Percentiles rank a stretch among this genome's conserved stretches.
Conservation (phyloP, 2,329 filamentous ascomycete genomes). For the Penicillium occitanis region DNA sequence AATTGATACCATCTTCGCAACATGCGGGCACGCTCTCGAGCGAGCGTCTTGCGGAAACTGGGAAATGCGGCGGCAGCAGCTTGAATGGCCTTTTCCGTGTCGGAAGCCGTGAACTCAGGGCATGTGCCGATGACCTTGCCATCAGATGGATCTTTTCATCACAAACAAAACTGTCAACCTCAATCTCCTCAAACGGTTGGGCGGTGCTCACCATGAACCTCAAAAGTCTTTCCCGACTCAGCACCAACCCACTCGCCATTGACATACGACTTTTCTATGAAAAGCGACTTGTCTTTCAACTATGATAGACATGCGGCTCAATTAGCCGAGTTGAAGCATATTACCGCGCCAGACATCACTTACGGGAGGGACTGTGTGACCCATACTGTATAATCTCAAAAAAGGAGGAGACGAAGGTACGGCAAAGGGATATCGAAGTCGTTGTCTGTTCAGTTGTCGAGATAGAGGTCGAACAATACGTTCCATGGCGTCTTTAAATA, state of each 20-base stretch:
- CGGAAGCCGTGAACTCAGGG: conserved; percentile 74
- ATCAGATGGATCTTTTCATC: conserved; percentile 70
- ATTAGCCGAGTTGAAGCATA: neutral
- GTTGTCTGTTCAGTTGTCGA: conserved; percentile 38
- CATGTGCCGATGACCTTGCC: conserved; percentile 77
- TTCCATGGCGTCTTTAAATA: conserved; percentile 31
- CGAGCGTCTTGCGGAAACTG: conserved; percentile 60
- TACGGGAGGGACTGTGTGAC: conserved; percentile 43
- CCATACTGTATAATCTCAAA: conserved; percentile 43
- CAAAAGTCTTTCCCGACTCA: conserved; percentile 85
- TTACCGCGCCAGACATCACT: conserved; percentile 19
- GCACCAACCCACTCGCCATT: conserved; percentile 91
- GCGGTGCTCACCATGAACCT: conserved; percentile 64
- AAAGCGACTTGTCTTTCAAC: conserved; percentile 76
- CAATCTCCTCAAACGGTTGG: neutral
- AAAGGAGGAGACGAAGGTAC: conserved; percentile 33
- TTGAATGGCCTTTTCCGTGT: conserved; percentile 77
- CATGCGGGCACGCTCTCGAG: conserved; percentile 60
- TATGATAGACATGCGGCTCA: conserved; percentile 36
- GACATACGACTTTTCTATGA: conserved; percentile 82
- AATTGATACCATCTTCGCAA: conserved; percentile 68
- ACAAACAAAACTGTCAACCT: neutral
- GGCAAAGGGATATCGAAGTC: conserved; percentile 37
- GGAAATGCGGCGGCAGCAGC: conserved; percentile 74
- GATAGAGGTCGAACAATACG: conserved; percentile 37